These are phyloP conservation scores for Phallus indusiatus DNA, from an alignment of 768 basidiomycete genomes.

Conservation along the genomic window DNA sequence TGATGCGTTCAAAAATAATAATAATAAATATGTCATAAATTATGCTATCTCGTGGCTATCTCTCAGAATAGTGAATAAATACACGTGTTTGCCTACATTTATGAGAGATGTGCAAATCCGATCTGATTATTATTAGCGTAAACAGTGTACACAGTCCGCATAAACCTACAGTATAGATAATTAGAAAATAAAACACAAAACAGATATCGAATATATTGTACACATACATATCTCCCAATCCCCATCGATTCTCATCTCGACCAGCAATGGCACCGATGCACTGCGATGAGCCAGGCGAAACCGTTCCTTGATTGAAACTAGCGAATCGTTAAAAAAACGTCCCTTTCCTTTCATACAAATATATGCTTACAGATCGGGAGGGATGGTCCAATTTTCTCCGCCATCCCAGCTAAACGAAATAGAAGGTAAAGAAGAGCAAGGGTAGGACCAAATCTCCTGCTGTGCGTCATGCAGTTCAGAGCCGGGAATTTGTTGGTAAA, in stretches of 20 bases:
- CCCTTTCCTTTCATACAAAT: not conserved
- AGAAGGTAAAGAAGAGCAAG: conserved; percentile 1
- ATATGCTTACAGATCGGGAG: not conserved
- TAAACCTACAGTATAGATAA: conserved; percentile 15
- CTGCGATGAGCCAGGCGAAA: not conserved
- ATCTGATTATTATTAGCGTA: conserved; percentile 17
- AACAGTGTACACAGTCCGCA: conserved; percentile 26
- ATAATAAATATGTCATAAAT: too few species aligned
- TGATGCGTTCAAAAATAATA: too few species aligned
- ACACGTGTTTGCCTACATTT: too few species aligned
- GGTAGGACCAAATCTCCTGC: not conserved
- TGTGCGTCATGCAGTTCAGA: conserved; percentile 12
- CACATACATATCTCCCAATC: conserved; percentile 18
- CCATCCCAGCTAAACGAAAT: conserved; percentile 5
- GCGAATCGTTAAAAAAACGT: not conserved
- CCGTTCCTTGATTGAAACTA: not conserved
- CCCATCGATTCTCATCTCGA: conserved; percentile 22
- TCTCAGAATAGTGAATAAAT: too few species aligned
- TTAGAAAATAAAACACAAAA: not conserved
- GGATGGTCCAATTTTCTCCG: not conserved
- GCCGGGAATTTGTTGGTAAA: conserved; percentile 22
- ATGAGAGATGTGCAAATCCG: conserved; percentile 15
- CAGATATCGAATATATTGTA: not conserved
- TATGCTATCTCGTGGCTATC: too few species aligned
- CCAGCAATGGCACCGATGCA: conserved; percentile 23